phyloP scores from a whole-genome alignment of 495 filamentous ascomycete genomes.

The Daldinia decipiens region DNA sequence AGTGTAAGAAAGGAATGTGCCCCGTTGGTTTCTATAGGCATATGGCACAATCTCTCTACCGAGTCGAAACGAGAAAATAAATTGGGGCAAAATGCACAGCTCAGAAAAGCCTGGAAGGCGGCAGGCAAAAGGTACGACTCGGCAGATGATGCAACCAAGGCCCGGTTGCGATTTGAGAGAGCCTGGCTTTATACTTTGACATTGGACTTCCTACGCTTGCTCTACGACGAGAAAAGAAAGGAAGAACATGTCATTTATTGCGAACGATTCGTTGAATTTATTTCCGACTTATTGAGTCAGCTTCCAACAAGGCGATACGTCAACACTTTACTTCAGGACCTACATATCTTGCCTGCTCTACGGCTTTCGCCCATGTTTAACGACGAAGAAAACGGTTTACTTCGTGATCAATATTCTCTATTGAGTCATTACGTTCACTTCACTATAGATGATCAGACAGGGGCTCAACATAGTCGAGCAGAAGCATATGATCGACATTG shows the following conservation, averaged over 20 bases:
- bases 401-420: constrained; percentile 83
- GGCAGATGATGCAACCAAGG: constrained; percentile 81
- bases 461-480: constrained; percentile 73
- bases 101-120: constrained; percentile 92
- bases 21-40: constrained; percentile 90
- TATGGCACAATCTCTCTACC: constrained; percentile 91
- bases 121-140: constrained; percentile 86
- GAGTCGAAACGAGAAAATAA: constrained; percentile 71
- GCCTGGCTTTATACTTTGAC: constrained; percentile 92
- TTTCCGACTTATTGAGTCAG: constrained; percentile 92
- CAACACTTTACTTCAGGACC: constrained; percentile 88
- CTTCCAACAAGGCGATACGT: constrained; percentile 93
- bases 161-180: constrained; percentile 87
- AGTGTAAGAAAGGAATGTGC: constrained; percentile 96
- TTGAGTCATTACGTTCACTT: constrained; percentile 88
- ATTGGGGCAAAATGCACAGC: constrained; percentile 72
- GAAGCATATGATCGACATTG: constrained; percentile 85
- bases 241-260: constrained; percentile 82
- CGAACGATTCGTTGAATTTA: constrained; percentile 89
- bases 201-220: constrained; percentile 79
- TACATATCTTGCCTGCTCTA: constrained; percentile 87
- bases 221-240: constrained; percentile 68
- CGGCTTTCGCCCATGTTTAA: constrained; percentile 81
- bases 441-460: constrained; percentile 90
- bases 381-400: constrained; percentile 75